Percentiles rank a stretch among this genome's conserved stretches.
Evolutionary conservation across 2,329 filamentous ascomycete species (phyloP).

Genomic region (Pezicula radicicola): DNA sequence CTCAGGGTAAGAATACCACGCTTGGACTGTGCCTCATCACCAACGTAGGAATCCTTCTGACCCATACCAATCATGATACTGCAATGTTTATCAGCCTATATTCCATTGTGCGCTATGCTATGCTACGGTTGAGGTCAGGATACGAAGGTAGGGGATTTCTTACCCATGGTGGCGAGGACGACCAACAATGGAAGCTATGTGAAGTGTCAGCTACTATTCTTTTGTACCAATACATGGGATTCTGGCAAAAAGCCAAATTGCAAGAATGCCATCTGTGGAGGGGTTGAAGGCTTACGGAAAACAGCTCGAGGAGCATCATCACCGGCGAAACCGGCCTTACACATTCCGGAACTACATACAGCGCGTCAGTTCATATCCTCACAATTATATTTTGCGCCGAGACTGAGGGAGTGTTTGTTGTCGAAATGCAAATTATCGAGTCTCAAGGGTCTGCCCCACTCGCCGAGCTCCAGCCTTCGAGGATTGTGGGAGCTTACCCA

Average conservation of each 20-base stretch:
- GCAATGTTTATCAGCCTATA: slow-evolving; percentile 26
- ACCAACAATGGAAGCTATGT: slow-evolving; percentile 94
- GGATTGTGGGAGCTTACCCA: slow-evolving; percentile 76
- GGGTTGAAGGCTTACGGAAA: slow-evolving; percentile 81
- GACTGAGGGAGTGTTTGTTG: slow-evolving; percentile 4
- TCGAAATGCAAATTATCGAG: neutral
- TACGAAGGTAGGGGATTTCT: slow-evolving; percentile 36
- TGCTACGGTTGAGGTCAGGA: slow-evolving; percentile 7
- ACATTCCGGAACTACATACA: slow-evolving; percentile 91
- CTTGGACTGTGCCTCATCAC: slow-evolving; percentile 99
- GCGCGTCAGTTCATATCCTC: slow-evolving; percentile 17
- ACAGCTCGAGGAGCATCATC: slow-evolving; percentile 99
- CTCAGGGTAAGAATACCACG: slow-evolving; percentile 99
- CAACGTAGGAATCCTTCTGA: slow-evolving; percentile 99
- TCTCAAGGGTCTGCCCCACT: slow-evolving; percentile 19
- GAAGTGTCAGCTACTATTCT: slow-evolving; percentile 14
- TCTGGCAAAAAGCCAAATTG: neutral
- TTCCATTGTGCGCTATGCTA: slow-evolving; percentile 12
- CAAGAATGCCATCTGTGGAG: slow-evolving; percentile 17
- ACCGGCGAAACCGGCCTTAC: slow-evolving; percentile 99
- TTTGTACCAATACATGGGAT: neutral
- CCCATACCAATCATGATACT: slow-evolving; percentile 99
- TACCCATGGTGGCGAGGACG: slow-evolving; percentile 99
- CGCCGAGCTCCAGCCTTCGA: slow-evolving; percentile 15
- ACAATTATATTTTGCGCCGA: slow-evolving; percentile 4